A percentile compares a stretch with the other conserved stretches of the same genome.
Conservation (phyloP, 169 alveolate species). For the Eimeria falciformis region DNA sequence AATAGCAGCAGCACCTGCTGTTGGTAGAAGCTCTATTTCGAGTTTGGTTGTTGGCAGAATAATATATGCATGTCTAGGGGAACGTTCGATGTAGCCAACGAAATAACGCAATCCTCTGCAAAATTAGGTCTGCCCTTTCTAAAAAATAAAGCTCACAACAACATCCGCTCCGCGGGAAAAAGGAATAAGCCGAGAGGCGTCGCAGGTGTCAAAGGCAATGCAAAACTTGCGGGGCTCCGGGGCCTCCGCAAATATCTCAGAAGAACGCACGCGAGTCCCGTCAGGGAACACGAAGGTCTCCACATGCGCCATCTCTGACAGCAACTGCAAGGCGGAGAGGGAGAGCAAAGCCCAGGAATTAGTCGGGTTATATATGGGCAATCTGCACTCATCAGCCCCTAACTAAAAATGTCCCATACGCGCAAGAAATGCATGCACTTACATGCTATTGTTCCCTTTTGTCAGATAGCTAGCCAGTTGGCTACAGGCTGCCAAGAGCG, state of each 20-base stretch:
- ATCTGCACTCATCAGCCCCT: not conserved
- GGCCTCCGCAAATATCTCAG: constrained; percentile 70
- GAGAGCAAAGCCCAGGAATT: no score
- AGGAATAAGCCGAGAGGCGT: constrained; percentile 69
- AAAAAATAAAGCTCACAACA: constrained; percentile 50
- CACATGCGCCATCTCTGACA: constrained; percentile 51
- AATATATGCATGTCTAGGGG: no score
- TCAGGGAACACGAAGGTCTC: constrained; percentile 71
- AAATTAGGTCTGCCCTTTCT: no score
- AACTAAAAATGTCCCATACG: not conserved
- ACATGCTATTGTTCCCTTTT: not conserved
- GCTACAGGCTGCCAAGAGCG: not conserved
- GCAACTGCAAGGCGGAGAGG: constrained; percentile 58
- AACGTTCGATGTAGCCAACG: no score
- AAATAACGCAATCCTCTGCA: no score
- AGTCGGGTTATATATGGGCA: no score
- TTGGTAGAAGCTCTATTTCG: no score
- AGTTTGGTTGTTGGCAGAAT: no score
- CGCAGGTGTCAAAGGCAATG: constrained; percentile 76
- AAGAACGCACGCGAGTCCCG: constrained; percentile 61
- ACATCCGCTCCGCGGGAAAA: constrained; percentile 61
- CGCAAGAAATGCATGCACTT: not conserved
- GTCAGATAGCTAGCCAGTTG: not conserved
- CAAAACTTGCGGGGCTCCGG: constrained; percentile 72
- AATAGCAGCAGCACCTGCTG: not conserved